These are phyloP conservation scores for Eucalyptus urophylla DNA, from an alignment of 345 rosid genomes.

Conservation along the genomic window DNA sequence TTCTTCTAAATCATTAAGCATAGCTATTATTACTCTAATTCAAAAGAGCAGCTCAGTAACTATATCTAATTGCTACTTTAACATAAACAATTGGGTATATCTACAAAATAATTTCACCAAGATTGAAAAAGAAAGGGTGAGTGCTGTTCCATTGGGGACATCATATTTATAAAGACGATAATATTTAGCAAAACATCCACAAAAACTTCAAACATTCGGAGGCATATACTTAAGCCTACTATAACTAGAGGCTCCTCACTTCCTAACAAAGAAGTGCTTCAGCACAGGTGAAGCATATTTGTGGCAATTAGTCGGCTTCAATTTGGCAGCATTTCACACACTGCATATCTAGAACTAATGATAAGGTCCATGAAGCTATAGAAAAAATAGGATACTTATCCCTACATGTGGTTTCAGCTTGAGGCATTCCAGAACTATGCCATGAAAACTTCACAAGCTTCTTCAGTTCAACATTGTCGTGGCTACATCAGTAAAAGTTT, in stretches of 20 bases:
- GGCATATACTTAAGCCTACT: not conserved
- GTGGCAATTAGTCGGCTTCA: not conserved
- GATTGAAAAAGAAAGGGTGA: not conserved
- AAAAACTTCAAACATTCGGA: not conserved
- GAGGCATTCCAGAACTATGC: not conserved
- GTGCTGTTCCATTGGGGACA: not conserved
- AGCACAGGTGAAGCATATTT: not conserved
- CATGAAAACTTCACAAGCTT: not conserved
- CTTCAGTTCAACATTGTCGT: not conserved
- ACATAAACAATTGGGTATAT: not conserved
- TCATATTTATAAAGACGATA: not conserved
- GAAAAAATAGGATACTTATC: not conserved
- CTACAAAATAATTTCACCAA: not conserved
- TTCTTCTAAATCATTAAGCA: not conserved
- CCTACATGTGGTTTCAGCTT: not conserved
- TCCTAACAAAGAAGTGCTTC: not conserved
- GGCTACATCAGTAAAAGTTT: not conserved
- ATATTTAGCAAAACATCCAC: not conserved
- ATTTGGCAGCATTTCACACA: not conserved
- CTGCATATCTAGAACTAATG: not conserved
- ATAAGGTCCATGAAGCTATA: not conserved
- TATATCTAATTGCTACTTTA: not conserved
- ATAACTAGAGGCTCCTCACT: not conserved
- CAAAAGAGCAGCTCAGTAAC: not conserved
- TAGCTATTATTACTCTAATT: not conserved